A percentile compares a stretch with the other conserved stretches of the same genome.
phyloP scores from a whole-genome alignment of 805 yeast species.

The Schizosaccharomyces japonicus region DNA sequence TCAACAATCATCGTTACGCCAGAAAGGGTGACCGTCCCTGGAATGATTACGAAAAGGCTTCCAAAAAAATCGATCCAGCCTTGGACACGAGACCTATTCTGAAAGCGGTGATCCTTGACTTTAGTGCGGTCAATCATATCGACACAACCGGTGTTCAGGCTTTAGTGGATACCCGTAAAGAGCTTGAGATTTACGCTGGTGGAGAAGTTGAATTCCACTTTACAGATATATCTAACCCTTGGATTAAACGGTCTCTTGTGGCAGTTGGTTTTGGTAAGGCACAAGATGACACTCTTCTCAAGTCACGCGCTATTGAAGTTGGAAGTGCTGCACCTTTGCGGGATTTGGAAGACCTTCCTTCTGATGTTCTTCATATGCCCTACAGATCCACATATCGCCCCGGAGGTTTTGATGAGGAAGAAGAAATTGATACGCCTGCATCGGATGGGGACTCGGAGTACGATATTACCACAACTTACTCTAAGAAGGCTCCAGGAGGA shows the following conservation, averaged over 20 bases:
- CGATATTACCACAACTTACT: background rate
- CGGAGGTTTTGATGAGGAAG: background rate
- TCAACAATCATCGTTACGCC: conserved; percentile 20
- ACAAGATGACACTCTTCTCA: conserved; percentile 6
- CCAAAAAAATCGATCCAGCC: conserved; percentile 11
- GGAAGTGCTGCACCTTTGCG: conserved; percentile 16
- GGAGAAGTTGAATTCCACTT: conserved; percentile 75
- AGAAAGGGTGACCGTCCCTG: conserved; percentile 50
- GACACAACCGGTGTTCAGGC: conserved; percentile 67
- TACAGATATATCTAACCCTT: conserved; percentile 59
- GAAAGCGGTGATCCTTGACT: conserved; percentile 55
- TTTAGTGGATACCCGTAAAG: conserved; percentile 49
- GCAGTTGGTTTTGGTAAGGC: conserved; percentile 48
- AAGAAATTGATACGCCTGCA: background rate
- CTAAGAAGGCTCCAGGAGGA: too few species aligned
- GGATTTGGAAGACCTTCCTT: background rate
- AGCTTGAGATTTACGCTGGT: conserved; percentile 50
- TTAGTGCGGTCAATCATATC: conserved; percentile 46
- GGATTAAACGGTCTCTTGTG: conserved; percentile 60
- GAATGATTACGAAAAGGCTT: conserved; percentile 61
- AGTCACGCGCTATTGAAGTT: conserved; percentile 16
- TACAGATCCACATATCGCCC: background rate
- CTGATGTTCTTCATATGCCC: background rate
- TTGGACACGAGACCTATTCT: conserved; percentile 39
- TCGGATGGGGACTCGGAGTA: background rate